Evolutionary conservation across 2,329 filamentous ascomycete genomes (phyloP).

Genomic region (Sporothrix variecibatus): DNA sequence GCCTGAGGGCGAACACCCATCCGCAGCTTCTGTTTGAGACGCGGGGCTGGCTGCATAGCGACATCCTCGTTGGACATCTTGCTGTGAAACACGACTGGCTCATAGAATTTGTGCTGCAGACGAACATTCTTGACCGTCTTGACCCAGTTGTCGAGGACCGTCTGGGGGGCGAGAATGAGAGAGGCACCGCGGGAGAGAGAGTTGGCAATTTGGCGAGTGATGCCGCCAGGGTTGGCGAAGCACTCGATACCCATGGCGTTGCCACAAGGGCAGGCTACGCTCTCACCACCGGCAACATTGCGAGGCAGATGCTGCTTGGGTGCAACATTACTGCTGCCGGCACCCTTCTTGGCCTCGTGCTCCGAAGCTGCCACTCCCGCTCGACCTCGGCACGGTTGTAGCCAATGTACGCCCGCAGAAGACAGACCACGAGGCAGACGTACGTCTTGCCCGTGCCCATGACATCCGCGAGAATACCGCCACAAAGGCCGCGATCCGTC

Average conservation of each 20-base stretch:
- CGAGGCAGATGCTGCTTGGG: slow-evolving; percentile 29
- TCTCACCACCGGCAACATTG: neutral
- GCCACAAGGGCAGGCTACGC: slow-evolving; percentile 29
- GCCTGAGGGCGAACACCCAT: slow-evolving; percentile 26
- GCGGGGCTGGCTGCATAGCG: slow-evolving; percentile 29
- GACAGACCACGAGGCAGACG: slow-evolving; percentile 30
- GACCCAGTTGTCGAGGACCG: slow-evolving; percentile 34
- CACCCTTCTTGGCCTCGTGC: slow-evolving; percentile 27
- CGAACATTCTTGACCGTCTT: slow-evolving; percentile 28
- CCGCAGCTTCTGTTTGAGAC: slow-evolving; percentile 31
- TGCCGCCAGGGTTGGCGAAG: slow-evolving; percentile 32
- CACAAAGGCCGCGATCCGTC: slow-evolving; percentile 28
- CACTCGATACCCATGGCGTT: slow-evolving; percentile 33
- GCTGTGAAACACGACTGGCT: slow-evolving; percentile 32
- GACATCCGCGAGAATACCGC: slow-evolving; percentile 34
- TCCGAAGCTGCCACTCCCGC: slow-evolving; percentile 32
- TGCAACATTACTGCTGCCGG: slow-evolving; percentile 23
- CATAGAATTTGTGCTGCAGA: slow-evolving; percentile 29
- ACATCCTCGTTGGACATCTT: slow-evolving; percentile 30
- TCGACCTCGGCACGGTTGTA: slow-evolving; percentile 33
- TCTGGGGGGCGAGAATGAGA: slow-evolving; percentile 31
- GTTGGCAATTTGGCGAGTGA: slow-evolving; percentile 32
- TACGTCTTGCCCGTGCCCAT: slow-evolving; percentile 34
- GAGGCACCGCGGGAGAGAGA: slow-evolving; percentile 30
- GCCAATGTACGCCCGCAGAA: slow-evolving; percentile 30